phyloP scores from a whole-genome alignment of 768 basidiomycete species.

The Inosperma sp. region DNA sequence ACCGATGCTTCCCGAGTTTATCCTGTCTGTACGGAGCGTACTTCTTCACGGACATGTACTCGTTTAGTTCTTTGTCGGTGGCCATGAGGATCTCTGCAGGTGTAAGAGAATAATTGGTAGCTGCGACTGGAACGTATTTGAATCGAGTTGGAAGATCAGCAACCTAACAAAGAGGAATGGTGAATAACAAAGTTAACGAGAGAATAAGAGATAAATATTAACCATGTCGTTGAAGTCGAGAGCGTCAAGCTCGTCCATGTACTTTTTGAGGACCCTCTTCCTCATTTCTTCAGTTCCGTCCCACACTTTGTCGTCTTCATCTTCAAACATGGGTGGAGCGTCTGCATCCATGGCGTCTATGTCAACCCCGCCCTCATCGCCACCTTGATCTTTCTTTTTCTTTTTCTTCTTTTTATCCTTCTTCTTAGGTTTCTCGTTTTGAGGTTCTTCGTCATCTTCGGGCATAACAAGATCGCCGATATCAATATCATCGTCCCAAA shows the following conservation, averaged over 20 bases:
- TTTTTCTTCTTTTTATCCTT: conserved; percentile 44
- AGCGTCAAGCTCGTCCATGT: conserved; percentile 87
- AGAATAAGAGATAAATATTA: conserved; percentile 24
- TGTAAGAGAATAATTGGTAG: conserved; percentile 63
- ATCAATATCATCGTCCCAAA: conserved; percentile 89
- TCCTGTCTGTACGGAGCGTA: conserved; percentile 84
- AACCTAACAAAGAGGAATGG: conserved; percentile 46
- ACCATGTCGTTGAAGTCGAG: conserved; percentile 97
- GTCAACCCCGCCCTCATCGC: conserved; percentile 54
- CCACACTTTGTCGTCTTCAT: conserved; percentile 65
- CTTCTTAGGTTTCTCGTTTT: conserved; percentile 21
- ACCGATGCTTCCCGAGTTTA: conserved; percentile 37
- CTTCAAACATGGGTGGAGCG: conserved; percentile 26
- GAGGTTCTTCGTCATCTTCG: conserved; percentile 28
- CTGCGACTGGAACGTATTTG: conserved; percentile 72
- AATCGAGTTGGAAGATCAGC: conserved; percentile 90
- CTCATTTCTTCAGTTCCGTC: conserved; percentile 89
- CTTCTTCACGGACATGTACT: conserved; percentile 84
- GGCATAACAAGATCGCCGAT: conserved; percentile 56
- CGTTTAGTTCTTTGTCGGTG: conserved; percentile 88
- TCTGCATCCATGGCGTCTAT: conserved; percentile 51
- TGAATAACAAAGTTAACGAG: not conserved
- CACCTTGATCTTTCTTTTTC: conserved; percentile 47
- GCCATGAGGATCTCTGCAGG: conserved; percentile 88
- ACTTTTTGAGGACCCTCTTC: conserved; percentile 75